Conservation (phyloP, 23 red algal genomes). For the Gracilariopsis chorda region DNA sequence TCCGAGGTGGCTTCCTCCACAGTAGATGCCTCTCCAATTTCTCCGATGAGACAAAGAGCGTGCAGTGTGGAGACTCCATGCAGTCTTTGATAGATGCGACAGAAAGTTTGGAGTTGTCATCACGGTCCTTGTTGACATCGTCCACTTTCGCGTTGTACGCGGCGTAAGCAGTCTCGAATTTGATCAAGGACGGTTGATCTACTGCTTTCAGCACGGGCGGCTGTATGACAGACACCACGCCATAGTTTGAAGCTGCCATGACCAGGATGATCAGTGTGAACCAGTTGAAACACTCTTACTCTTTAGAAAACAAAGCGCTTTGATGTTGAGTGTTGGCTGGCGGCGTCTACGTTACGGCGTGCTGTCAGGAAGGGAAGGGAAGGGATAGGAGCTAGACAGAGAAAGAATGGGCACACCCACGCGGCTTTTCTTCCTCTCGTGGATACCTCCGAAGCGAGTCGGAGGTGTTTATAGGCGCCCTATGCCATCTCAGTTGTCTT, state of each 20-base stretch:
- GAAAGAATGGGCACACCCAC: no score
- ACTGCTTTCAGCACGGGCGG: background rate
- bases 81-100: background rate
- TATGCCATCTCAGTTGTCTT: no score
- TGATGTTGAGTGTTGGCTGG: slow-evolving; percentile 12
- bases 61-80: background rate
- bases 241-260: background rate
- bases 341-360: no score
- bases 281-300: background rate
- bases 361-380: no score
- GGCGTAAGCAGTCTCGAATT: slow-evolving; percentile 1
- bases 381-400: no score
- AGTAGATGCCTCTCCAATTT: background rate
- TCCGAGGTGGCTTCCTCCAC: background rate
- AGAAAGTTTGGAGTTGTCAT: background rate
- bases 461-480: no score
- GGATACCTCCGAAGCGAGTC: no score
- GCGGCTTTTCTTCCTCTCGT: no score
- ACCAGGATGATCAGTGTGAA: background rate
- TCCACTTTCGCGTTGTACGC: background rate
- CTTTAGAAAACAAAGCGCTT: slow-evolving; percentile 8
- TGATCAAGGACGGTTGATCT: slow-evolving; percentile 13
- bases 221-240: background rate
- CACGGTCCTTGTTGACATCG: background rate
- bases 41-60: background rate